Conservation (phyloP, 768 basidiomycete species). For the Xerocomellus intermedius region DNA sequence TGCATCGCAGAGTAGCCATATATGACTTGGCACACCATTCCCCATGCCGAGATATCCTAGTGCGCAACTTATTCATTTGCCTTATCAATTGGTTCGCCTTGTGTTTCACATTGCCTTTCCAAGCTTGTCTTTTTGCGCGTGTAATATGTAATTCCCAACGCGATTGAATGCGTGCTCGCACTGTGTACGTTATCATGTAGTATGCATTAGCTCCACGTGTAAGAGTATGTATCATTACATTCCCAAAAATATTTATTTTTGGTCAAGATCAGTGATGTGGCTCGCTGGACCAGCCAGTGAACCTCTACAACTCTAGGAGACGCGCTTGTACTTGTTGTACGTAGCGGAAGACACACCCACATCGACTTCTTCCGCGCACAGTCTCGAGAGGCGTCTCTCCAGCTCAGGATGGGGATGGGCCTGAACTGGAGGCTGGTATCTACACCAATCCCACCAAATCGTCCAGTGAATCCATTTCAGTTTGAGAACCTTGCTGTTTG, state of each 20-base stretch:
- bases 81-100: background rate
- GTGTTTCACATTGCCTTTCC: conserved; percentile 7
- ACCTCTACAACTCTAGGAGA: conserved; percentile 12
- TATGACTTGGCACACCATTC: background rate
- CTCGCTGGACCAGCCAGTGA: conserved; percentile 14
- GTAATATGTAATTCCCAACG: background rate
- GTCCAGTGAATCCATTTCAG: conserved; percentile 34
- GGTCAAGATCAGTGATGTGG: background rate
- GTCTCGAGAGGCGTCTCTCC: conserved; percentile 20
- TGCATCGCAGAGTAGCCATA: conserved; percentile 4
- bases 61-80: conserved; percentile 15
- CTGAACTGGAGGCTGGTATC: conserved; percentile 20
- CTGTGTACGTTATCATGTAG: conserved; percentile 12
- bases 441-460: conserved; percentile 31
- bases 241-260: background rate
- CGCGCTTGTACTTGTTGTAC: conserved; percentile 34
- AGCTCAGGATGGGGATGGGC: conserved; percentile 22
- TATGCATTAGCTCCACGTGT: conserved; percentile 21
- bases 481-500: conserved; percentile 24
- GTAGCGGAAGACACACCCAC: conserved; percentile 30
- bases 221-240: conserved; percentile 13
- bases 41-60: conserved; percentile 23
- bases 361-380: conserved; percentile 29
- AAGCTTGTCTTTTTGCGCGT: conserved; percentile 6
- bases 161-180: background rate